Evolutionary conservation across 148 eudicot genomes (phyloP).

Genomic region (Spergularia bocconei): DNA sequence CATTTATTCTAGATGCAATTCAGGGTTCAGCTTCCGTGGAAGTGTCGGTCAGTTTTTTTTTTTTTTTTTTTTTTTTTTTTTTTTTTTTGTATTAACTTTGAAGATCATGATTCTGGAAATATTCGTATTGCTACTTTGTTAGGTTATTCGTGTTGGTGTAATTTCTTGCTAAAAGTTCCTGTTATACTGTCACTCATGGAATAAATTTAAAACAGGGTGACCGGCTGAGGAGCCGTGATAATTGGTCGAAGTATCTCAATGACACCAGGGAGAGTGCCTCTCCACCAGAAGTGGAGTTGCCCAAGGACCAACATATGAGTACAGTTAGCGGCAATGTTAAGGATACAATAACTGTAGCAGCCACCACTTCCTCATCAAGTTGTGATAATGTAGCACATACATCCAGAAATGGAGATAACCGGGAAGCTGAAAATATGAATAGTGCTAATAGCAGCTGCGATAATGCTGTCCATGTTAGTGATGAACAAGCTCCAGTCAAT

Average conservation of each 20-base stretch:
- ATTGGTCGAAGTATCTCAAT: constrained; percentile 77
- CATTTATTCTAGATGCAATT: constrained; percentile 73
- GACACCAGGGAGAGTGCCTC: constrained; percentile 30
- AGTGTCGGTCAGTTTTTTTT: constrained; percentile 57
- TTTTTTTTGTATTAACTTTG: background rate
- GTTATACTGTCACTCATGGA: background rate
- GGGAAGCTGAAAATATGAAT: constrained; percentile 14
- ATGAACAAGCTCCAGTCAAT: constrained; percentile 21
- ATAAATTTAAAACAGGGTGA: constrained; percentile 47
- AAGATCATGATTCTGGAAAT: background rate
- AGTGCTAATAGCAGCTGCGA: constrained; percentile 22
- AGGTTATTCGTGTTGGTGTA: background rate
- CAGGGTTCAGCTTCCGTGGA: constrained; percentile 65
- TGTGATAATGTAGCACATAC: constrained; percentile 20
- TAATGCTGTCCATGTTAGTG: constrained; percentile 24
- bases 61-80: background rate
- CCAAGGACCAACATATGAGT: constrained; percentile 26
- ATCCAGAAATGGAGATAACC: constrained; percentile 20
- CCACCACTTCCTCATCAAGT: constrained; percentile 23
- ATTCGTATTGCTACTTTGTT: background rate
- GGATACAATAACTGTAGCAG: constrained; percentile 21
- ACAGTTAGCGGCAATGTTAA: constrained; percentile 17
- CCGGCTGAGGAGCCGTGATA: constrained; percentile 68
- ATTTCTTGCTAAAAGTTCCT: constrained; percentile 2
- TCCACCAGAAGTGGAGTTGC: constrained; percentile 21